A percentile compares a stretch with the other conserved stretches of the same genome.
Evolutionary conservation across 1,139 yeast genomes (phyloP).

Genomic region (Sugiyamaella neomexicana): DNA sequence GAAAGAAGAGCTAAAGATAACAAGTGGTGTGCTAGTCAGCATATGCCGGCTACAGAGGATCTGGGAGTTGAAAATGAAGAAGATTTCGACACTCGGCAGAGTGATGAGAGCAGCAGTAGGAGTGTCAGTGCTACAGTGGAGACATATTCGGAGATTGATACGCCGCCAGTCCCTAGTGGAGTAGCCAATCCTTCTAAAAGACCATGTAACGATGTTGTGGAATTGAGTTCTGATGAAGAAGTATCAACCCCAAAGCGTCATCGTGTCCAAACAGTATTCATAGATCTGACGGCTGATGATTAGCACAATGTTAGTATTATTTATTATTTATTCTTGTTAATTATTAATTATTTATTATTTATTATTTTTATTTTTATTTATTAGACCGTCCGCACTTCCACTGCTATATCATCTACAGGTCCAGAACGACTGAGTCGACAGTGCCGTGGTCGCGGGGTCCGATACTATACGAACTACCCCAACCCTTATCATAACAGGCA

Average conservation of each 20-base stretch:
- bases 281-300: conserved; percentile 22
- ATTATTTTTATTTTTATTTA: neutral
- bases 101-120: neutral
- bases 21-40: conserved; percentile 51
- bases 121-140: neutral
- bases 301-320: neutral
- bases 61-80: conserved; percentile 18
- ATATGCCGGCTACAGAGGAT: conserved; percentile 21
- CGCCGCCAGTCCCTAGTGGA: neutral
- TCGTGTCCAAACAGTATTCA: conserved; percentile 8
- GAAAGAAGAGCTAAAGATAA: conserved; percentile 59
- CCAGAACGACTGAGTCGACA: neutral
- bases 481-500: conserved; percentile 7
- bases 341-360: neutral
- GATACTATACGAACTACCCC: neutral
- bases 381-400: too few species aligned
- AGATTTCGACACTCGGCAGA: neutral
- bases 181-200: neutral
- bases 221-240: conserved; percentile 21
- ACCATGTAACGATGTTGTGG: conserved; percentile 1
- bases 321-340: too few species aligned
- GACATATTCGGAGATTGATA: neutral
- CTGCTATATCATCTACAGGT: too few species aligned
- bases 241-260: conserved; percentile 6
- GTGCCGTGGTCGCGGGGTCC: conserved; percentile 3